Base-by-base conservation (phyloP, 2,329 filamentous ascomycete species). In the Colletotrichum costaricense region DNA sequence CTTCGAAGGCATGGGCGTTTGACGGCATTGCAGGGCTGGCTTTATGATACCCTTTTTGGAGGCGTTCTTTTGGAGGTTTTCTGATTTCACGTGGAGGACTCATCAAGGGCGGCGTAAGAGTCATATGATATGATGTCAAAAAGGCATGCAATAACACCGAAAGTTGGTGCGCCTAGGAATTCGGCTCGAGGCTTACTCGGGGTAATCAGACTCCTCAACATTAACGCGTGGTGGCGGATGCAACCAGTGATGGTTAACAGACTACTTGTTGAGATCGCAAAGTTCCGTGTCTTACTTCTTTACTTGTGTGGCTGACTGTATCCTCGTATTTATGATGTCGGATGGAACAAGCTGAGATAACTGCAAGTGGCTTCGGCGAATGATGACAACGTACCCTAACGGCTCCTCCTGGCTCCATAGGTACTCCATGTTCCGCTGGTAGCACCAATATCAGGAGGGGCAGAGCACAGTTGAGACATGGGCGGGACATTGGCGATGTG, bases 21-120 rank as follows among this genome's bases (percentile, higher is more conserved):
- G 38, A 54, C 24, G 52, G 24, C 63, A 56, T 57, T 46, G 33
- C 52, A 35, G 46, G 16, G 5, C 24, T 54, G 46, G 46, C 33
- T 57, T 68, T 28, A 73, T 38, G 71, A 73, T 70, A 73, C 67
- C 71, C 71, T 57, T 72, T 72, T 57, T 60, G 49, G 49, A 28
- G 55, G 63, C 38, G 30, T 46, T 38, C 16, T 28, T 16, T 22
- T 59, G 19, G 42, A 52, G 69, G 52, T 64, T 42, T 26, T 28
- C 22, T 28, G 22, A 19, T 30, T 46, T 46, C 3, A 12, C 54
- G 24, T 38, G 22, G 35, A 16, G 58, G 22, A 63, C 19, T 56
- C 19, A 5, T 11, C 22, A 24, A 24, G 2, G 55, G 24, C 65
- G 60, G 35, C 8, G 46, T 63, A 56, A 35, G 33, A 56, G 24